Evolutionary conservation across 495 filamentous ascomycete genomes (phyloP).

Genomic region (Cudoniella acicularis): DNA sequence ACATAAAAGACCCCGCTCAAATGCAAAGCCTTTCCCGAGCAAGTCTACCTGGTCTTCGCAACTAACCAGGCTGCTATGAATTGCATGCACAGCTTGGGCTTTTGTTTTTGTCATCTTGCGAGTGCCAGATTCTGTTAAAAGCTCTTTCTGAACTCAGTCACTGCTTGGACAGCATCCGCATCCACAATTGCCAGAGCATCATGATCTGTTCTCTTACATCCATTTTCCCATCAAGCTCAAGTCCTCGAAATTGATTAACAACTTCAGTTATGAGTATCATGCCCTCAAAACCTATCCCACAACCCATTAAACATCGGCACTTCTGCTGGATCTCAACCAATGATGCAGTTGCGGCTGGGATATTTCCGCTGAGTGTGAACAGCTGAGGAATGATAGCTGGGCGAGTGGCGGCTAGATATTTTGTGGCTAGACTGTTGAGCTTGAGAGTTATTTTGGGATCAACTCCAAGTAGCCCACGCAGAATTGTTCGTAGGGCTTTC

Average conservation of each 20-base stretch:
- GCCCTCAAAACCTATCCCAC: conserved; percentile 20
- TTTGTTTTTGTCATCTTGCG: conserved; percentile 8
- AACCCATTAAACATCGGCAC: conserved; percentile 30
- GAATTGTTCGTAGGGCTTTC: conserved; percentile 23
- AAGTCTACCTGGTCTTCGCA: not conserved
- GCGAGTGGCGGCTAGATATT: conserved; percentile 6
- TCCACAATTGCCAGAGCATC: conserved; percentile 29
- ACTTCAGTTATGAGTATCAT: conserved; percentile 14
- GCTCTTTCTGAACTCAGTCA: conserved; percentile 39
- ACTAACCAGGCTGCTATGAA: conserved; percentile 5
- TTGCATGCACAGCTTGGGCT: not conserved
- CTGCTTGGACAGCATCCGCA: conserved; percentile 39
- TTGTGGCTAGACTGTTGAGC: conserved; percentile 20
- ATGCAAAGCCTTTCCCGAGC: not conserved
- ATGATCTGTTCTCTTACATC: conserved; percentile 4
- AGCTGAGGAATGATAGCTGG: not conserved
- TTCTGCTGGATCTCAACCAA: conserved; percentile 12
- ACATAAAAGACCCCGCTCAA: not conserved
- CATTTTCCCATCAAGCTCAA: not conserved
- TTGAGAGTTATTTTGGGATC: conserved; percentile 19
- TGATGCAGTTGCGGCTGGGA: not conserved
- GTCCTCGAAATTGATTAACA: conserved; percentile 11
- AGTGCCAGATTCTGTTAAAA: conserved; percentile 14
- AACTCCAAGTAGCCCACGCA: conserved; percentile 22
- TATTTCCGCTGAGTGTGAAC: not conserved